phyloP scores from a whole-genome alignment of 768 basidiomycete genomes.

The Amanita subjunquillea region DNA sequence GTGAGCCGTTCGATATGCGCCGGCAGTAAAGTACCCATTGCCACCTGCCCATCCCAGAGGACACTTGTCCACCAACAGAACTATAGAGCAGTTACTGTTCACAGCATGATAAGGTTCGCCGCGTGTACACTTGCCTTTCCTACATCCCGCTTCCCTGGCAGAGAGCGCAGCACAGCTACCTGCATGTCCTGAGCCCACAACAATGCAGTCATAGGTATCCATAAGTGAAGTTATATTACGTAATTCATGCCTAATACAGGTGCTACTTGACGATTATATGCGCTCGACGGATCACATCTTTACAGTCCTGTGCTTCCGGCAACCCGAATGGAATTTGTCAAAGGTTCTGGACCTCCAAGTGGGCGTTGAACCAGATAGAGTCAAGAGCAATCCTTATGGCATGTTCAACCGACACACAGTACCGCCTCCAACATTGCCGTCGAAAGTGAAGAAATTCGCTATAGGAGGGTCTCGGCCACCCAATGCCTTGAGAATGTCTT shows the following conservation, averaged over 20 bases:
- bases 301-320: no score
- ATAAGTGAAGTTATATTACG: background rate
- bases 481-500: conserved; percentile 88
- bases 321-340: no score
- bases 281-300: no score
- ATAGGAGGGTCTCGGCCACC: conserved; percentile 88
- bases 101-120: background rate
- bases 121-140: conserved; percentile 23
- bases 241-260: no score
- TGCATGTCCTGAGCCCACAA: conserved; percentile 60
- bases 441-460: conserved; percentile 85
- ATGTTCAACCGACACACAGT: conserved; percentile 52
- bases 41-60: conserved; percentile 57
- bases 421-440: conserved; percentile 71
- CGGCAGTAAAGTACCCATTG: conserved; percentile 67
- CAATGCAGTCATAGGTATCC: conserved; percentile 39
- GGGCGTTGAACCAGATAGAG: no score
- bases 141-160: conserved; percentile 49
- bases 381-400: conserved; percentile 16
- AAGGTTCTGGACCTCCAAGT: no score
- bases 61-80: conserved; percentile 58
- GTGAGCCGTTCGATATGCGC: conserved; percentile 57
- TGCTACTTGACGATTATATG: no score
- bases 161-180: conserved; percentile 57
- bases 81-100: conserved; percentile 13